Conservation (phyloP, 768 basidiomycete species). For the Lactarius indigo region DNA sequence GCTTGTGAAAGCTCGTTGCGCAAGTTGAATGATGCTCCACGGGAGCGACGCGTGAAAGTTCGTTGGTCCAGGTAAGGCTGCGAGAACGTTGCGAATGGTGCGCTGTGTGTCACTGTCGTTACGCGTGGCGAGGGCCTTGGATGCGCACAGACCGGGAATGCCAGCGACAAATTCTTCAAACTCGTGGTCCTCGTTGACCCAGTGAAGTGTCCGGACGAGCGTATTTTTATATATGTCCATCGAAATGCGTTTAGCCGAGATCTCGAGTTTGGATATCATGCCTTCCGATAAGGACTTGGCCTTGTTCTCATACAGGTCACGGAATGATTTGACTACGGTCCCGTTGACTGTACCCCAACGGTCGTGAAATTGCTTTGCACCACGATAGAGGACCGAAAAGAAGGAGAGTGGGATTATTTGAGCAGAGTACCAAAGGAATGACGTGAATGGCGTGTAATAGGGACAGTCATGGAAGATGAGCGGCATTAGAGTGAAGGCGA, state of each 20-base stretch:
- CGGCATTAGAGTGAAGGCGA: background rate
- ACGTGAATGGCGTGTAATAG: background rate
- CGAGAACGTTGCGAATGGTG: constrained; percentile 1
- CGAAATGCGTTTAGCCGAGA: background rate
- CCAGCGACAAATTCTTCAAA: background rate
- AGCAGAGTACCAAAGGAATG: background rate
- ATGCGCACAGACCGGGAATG: background rate
- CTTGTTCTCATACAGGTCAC: background rate
- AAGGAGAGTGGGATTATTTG: background rate
- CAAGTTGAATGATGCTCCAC: background rate
- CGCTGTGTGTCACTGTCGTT: background rate
- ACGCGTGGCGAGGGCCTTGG: background rate
- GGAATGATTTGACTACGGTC: background rate
- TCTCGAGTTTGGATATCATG: background rate
- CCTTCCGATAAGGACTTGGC: background rate
- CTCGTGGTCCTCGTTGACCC: background rate
- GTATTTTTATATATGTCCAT: background rate
- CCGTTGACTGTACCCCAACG: background rate
- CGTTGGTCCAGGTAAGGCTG: background rate
- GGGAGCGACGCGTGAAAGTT: background rate
- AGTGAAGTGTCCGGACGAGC: background rate
- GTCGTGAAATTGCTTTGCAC: background rate
- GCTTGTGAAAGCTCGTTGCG: background rate
- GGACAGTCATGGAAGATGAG: constrained; percentile 14
- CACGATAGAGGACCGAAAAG: background rate